A percentile compares a stretch with the other conserved stretches of the same genome.
Conservation (phyloP, 148 eudicot genomes). For the Rhododendron simsii region DNA sequence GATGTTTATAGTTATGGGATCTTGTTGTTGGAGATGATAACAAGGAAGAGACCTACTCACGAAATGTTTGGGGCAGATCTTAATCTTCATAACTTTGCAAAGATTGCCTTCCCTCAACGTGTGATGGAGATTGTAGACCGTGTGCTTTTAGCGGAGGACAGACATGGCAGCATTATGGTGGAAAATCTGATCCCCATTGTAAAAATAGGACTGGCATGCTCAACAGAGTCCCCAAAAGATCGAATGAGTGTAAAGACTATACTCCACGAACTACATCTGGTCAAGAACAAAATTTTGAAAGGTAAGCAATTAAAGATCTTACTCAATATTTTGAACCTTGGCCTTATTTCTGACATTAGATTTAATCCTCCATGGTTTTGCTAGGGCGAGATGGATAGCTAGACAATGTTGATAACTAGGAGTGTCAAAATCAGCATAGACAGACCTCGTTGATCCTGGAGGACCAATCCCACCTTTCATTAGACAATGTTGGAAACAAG, state of each 20-base stretch:
- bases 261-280: background rate
- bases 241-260: background rate
- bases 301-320: background rate
- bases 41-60: background rate
- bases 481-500: background rate
- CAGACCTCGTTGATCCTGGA: too few species aligned
- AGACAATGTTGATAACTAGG: background rate
- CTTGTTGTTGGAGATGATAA: background rate
- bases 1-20: background rate
- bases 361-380: background rate
- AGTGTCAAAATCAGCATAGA: too few species aligned
- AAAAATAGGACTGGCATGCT: background rate
- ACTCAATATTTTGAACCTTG: background rate
- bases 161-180: background rate
- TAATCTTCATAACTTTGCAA: background rate
- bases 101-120: background rate
- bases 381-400: background rate
- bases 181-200: background rate
- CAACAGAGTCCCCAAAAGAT: background rate
- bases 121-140: background rate
- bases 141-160: background rate
- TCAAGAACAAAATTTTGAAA: background rate
- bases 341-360: background rate
- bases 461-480: too few species aligned
- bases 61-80: background rate